phyloP scores from a whole-genome alignment of 306 rosid species.

The Alnus rubra region DNA sequence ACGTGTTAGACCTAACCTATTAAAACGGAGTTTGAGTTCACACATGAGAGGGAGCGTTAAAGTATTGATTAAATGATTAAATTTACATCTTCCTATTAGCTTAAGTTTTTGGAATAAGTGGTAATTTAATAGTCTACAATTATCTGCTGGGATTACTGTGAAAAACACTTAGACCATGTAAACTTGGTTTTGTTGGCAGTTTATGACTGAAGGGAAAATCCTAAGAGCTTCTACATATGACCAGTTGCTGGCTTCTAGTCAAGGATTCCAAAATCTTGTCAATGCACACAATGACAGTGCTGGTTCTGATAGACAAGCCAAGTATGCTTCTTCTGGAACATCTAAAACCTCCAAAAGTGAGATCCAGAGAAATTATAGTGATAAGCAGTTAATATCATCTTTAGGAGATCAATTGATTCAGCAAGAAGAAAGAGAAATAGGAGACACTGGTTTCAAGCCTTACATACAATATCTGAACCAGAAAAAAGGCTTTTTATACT shows the following conservation, averaged over 20 bases:
- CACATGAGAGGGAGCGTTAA: too few relatives aligned
- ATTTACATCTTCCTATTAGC: too few relatives aligned
- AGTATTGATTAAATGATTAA: too few relatives aligned
- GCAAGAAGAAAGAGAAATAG: constrained; percentile 55
- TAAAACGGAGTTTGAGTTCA: too few relatives aligned
- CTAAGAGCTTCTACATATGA: constrained; percentile 47
- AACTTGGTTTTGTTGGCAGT: constrained; percentile 28
- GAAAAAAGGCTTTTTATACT: constrained; percentile 42
- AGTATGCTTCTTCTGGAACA: constrained; percentile 8
- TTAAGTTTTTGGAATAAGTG: too few relatives aligned
- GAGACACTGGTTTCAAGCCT: constrained; percentile 55
- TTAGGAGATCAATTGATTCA: constrained; percentile 46
- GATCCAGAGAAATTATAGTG: constrained; percentile 12
- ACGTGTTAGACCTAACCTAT: too few relatives aligned
- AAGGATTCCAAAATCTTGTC: constrained; percentile 57
- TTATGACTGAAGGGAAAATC: constrained; percentile 50
- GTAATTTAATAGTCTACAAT: too few relatives aligned
- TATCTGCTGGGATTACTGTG: too few relatives aligned
- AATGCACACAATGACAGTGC: constrained; percentile 49
- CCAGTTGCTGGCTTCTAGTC: constrained; percentile 36
- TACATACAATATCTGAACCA: constrained; percentile 56
- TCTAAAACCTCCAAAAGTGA: constrained; percentile 15
- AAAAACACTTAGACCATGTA: constrained; percentile 2
- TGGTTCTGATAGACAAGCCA: constrained; percentile 28
- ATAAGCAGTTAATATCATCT: constrained; percentile 9